Evolutionary conservation across 2,329 filamentous ascomycete genomes (phyloP).

Genomic region (Emericellopsis cladophorae): DNA sequence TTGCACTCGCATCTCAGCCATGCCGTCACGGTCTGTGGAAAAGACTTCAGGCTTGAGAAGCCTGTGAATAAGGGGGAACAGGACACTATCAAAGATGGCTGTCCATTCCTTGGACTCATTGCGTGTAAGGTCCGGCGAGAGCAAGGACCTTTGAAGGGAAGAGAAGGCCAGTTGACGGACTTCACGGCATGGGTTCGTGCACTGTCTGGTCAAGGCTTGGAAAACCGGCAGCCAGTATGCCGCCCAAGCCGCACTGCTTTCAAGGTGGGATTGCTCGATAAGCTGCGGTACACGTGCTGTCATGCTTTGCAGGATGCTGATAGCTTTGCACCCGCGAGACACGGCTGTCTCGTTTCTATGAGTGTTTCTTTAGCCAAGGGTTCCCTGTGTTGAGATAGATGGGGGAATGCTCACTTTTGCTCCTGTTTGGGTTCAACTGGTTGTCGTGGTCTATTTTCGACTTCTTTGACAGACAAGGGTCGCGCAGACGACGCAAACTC

Average conservation of each 20-base stretch:
- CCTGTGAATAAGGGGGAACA: constrained; percentile 81
- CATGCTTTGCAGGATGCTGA: constrained; percentile 71
- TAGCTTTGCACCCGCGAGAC: constrained; percentile 64
- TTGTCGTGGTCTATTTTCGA: constrained; percentile 34
- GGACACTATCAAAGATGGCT: constrained; percentile 83
- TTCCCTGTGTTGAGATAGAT: neutral
- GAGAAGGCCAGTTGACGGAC: constrained; percentile 82
- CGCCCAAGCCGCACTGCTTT: constrained; percentile 85
- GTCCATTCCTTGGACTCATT: constrained; percentile 84
- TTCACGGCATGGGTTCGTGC: constrained; percentile 86
- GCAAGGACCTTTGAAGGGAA: constrained; percentile 70
- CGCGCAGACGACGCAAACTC: constrained; percentile 80
- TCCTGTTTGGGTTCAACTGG: constrained; percentile 11
- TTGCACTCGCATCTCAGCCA: constrained; percentile 91
- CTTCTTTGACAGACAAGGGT: constrained; percentile 57
- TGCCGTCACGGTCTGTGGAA: constrained; percentile 77
- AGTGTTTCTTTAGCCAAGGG: neutral
- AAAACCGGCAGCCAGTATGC: constrained; percentile 97
- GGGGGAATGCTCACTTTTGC: constrained; percentile 8
- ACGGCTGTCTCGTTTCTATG: constrained; percentile 40
- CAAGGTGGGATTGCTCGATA: constrained; percentile 87
- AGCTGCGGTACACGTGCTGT: constrained; percentile 71
- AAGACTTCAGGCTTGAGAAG: constrained; percentile 92
- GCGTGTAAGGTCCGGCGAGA: constrained; percentile 76
- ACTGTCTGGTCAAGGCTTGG: constrained; percentile 75